phyloP scores from a whole-genome alignment of 495 filamentous ascomycete genomes.

The Neurospora tetrasperma region DNA sequence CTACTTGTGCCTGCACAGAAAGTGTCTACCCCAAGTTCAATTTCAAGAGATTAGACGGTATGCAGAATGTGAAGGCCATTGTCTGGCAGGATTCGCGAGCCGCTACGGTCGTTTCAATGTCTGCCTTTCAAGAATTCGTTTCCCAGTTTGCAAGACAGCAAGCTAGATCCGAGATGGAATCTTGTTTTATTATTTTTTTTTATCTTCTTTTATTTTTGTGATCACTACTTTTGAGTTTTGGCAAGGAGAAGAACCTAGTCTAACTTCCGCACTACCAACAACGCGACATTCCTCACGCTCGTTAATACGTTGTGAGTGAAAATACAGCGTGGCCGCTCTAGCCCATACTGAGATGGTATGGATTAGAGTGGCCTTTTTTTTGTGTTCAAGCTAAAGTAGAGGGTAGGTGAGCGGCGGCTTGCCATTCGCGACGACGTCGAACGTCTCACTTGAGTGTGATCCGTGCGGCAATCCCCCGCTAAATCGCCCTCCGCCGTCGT shows the following conservation, averaged over 20 bases:
- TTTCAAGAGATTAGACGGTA: too few species aligned
- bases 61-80: neutral
- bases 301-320: too few species aligned
- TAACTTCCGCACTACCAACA: neutral
- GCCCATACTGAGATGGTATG: neutral
- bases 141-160: neutral
- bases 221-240: neutral
- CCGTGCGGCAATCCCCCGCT: neutral
- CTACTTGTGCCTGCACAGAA: too few species aligned
- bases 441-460: neutral
- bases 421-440: neutral
- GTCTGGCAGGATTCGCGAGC: neutral
- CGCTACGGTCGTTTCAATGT: neutral
- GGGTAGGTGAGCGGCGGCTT: neutral
- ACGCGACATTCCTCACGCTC: neutral
- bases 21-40: too few species aligned
- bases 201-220: neutral
- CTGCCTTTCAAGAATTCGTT: neutral
- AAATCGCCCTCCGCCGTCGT: neutral
- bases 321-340: neutral
- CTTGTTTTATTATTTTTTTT: too few species aligned
- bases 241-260: neutral
- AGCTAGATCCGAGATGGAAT: neutral
- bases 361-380: neutral
- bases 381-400: neutral